phyloP scores from a whole-genome alignment of 2,329 filamentous ascomycete species.

The Fusarium begoniae region DNA sequence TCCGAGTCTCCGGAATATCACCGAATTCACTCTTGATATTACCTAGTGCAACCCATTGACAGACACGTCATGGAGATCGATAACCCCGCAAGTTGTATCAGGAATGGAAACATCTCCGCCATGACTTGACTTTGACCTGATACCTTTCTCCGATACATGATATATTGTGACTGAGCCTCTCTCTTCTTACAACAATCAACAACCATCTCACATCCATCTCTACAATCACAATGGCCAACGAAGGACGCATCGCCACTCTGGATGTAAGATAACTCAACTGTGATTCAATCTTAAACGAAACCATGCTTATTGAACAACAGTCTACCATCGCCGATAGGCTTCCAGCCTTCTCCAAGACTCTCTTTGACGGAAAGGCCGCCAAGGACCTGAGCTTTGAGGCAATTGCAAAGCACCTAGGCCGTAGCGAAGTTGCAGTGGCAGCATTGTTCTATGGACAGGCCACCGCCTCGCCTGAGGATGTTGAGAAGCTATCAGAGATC shows the following conservation, averaged over 20 bases:
- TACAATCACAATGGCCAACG: constrained; percentile 34
- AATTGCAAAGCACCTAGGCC: constrained; percentile 77
- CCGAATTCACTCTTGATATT: constrained; percentile 33
- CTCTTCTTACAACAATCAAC: constrained; percentile 8
- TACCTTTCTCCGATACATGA: not conserved
- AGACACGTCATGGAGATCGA: constrained; percentile 35
- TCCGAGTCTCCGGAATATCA: constrained; percentile 44
- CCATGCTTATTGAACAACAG: constrained; percentile 51
- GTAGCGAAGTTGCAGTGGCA: constrained; percentile 84
- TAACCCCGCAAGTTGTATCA: constrained; percentile 39
- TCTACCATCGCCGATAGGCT: constrained; percentile 73
- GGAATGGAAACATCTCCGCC: constrained; percentile 29
- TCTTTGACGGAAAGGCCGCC: constrained; percentile 77
- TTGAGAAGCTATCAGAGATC: constrained; percentile 70
- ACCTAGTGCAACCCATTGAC: constrained; percentile 16
- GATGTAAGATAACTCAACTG: constrained; percentile 47
- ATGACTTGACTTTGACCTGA: constrained; percentile 18
- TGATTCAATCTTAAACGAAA: not conserved
- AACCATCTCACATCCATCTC: not conserved
- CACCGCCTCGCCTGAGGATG: constrained; percentile 74
- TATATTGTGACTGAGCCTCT: not conserved
- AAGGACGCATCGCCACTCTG: constrained; percentile 45
- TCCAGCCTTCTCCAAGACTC: constrained; percentile 73
- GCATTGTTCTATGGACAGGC: constrained; percentile 93
- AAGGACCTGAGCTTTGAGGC: constrained; percentile 81